Percentiles rank a stretch among this genome's conserved stretches.
Evolutionary conservation across 805 yeast species (phyloP).

Genomic region (Suhomyces sp.): DNA sequence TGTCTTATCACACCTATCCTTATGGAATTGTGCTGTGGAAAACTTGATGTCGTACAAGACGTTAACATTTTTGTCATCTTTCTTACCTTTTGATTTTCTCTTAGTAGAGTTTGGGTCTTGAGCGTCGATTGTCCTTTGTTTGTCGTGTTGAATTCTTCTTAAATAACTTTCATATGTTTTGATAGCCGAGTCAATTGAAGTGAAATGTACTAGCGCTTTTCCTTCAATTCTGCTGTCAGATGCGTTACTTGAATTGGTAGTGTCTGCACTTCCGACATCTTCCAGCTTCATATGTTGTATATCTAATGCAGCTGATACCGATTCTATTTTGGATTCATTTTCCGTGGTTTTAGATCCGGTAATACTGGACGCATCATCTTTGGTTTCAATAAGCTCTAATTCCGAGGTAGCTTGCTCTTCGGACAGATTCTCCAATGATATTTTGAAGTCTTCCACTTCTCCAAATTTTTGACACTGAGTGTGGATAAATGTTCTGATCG

Average conservation of each 20-base stretch:
- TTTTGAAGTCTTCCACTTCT: conserved; percentile 34
- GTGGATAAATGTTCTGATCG: conserved; percentile 19
- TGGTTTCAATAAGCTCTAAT: neutral
- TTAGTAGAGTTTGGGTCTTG: conserved; percentile 1
- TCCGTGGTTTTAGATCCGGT: neutral
- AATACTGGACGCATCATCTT: neutral
- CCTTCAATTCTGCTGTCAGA: conserved; percentile 4
- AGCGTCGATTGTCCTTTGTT: conserved; percentile 10
- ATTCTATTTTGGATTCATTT: too few relatives aligned
- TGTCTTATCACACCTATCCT: conserved; percentile 41
- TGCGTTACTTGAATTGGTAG: too few relatives aligned
- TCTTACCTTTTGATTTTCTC: conserved; percentile 1
- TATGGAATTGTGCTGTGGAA: conserved; percentile 23
- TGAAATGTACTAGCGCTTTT: conserved; percentile 34
- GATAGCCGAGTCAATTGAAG: conserved; percentile 47
- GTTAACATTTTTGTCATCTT: conserved; percentile 14
- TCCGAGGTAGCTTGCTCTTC: too few relatives aligned
- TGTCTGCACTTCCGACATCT: too few relatives aligned
- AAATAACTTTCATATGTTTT: conserved; percentile 38
- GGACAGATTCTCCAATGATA: conserved; percentile 2
- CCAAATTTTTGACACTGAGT: conserved; percentile 41
- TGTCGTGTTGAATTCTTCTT: conserved; percentile 22
- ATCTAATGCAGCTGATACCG: too few relatives aligned
- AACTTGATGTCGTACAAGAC: conserved; percentile 15
- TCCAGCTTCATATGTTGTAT: too few relatives aligned